Evolutionary conservation across 2,329 filamentous ascomycete genomes (phyloP).

Genomic region (Neonectria ditissima): DNA sequence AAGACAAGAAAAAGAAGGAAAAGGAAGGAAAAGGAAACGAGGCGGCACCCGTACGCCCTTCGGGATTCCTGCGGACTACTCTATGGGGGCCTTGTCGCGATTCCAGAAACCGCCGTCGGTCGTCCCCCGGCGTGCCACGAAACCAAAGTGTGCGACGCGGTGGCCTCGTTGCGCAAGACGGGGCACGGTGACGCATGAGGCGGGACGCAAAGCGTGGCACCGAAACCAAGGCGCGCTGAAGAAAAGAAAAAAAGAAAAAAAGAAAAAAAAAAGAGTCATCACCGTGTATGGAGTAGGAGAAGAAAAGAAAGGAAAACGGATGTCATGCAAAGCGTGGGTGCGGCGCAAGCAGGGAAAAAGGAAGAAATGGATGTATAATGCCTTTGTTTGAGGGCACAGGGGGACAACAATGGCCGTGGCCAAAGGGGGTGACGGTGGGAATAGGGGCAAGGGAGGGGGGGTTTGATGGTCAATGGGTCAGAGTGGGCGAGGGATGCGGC

Average conservation of each 20-base stretch:
- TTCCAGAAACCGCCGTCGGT: conserved; percentile 28
- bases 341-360: conserved; percentile 12
- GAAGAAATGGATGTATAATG: neutral
- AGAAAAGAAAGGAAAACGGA: conserved; percentile 23
- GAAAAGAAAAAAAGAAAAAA: neutral
- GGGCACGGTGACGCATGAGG: conserved; percentile 7
- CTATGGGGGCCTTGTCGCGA: conserved; percentile 42
- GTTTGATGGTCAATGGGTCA: neutral
- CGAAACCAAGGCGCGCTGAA: neutral
- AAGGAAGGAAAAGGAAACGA: neutral
- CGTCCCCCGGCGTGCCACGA: conserved; percentile 30
- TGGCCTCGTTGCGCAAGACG: neutral
- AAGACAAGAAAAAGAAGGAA: neutral
- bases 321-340: conserved; percentile 20
- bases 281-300: conserved; percentile 12
- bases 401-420: neutral
- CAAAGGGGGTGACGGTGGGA: neutral
- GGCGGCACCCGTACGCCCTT: neutral
- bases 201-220: neutral
- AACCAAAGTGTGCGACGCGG: conserved; percentile 27
- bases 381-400: neutral
- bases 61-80: conserved; percentile 27
- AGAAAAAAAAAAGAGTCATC: no score
- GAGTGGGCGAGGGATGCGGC: neutral
- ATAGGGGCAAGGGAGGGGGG: neutral